phyloP scores from a whole-genome alignment of 78 protist species.

The Emiliania huxleyi region DNA sequence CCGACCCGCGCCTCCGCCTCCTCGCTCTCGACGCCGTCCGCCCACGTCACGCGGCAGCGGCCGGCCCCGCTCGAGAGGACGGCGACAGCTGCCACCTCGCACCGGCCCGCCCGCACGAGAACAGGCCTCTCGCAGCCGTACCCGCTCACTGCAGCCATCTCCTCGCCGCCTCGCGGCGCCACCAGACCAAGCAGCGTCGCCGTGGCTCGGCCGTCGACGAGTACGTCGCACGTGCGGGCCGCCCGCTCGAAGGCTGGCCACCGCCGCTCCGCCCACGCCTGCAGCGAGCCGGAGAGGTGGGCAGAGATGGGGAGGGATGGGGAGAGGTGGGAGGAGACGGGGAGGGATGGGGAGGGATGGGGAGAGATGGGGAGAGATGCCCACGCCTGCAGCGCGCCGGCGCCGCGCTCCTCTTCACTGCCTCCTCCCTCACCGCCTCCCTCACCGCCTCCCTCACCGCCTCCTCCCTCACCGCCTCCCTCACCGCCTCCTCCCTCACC shows the following conservation, averaged over 20 bases:
- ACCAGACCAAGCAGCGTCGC: background rate
- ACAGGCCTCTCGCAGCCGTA: background rate
- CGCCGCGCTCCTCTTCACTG: too few species aligned
- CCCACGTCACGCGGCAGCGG: background rate
- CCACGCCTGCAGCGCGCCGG: too few species aligned
- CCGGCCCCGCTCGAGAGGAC: background rate
- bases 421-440: too few species aligned
- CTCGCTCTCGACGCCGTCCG: background rate
- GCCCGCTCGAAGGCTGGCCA: background rate
- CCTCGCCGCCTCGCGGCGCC: background rate
- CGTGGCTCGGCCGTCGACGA: too few species aligned
- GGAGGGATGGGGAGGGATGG: too few species aligned
- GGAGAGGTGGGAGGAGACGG: too few species aligned
- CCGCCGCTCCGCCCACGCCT: background rate
- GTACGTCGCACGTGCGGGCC: too few species aligned
- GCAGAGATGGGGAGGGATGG: too few species aligned
- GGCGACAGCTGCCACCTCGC: background rate
- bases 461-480: too few species aligned
- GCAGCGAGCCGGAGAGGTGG: background rate
- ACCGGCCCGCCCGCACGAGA: background rate
- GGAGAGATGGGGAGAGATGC: too few species aligned
- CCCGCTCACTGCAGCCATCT: slow-evolving; percentile 18
- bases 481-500: too few species aligned
- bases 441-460: too few species aligned
- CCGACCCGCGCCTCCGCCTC: background rate